These are phyloP conservation scores for Aspergillus quadricinctus DNA, from an alignment of 2,329 filamentous ascomycete species.

Conservation along the genomic window DNA sequence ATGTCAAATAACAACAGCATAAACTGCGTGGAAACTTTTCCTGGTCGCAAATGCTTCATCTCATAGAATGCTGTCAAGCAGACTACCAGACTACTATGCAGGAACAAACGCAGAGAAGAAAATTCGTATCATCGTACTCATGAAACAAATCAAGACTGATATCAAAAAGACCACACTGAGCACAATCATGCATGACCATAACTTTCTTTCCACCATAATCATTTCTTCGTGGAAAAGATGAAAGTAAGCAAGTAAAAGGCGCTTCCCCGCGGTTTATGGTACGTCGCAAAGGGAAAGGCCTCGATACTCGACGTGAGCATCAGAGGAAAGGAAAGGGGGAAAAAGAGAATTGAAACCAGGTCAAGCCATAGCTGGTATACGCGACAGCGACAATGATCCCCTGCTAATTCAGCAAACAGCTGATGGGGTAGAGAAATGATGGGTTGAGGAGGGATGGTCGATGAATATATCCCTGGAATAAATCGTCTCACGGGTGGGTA, in stretches of 20 bases:
- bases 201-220: not conserved
- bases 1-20: constrained; percentile 12
- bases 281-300: constrained; percentile 27
- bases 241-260: not conserved
- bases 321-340: not conserved
- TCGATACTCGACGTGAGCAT: constrained; percentile 6
- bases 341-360: not conserved
- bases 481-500: not conserved
- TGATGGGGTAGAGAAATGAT: not conserved
- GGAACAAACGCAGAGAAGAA: not conserved
- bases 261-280: constrained; percentile 31
- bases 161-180: constrained; percentile 1
- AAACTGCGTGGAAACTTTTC: constrained; percentile 5
- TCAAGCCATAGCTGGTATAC: not conserved
- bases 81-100: constrained; percentile 1
- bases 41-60: not conserved
- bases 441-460: not conserved
- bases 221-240: constrained; percentile 1
- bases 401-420: not conserved
- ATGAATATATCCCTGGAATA: not conserved
- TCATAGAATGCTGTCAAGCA: not conserved
- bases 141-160: constrained; percentile 2
- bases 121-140: not conserved
- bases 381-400: not conserved
- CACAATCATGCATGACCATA: not conserved